Evolutionary conservation across 2,329 filamentous ascomycete genomes (phyloP), one percentile per base, ranked within the genome.

Genomic region (Parastagonospora avenae): DNA sequence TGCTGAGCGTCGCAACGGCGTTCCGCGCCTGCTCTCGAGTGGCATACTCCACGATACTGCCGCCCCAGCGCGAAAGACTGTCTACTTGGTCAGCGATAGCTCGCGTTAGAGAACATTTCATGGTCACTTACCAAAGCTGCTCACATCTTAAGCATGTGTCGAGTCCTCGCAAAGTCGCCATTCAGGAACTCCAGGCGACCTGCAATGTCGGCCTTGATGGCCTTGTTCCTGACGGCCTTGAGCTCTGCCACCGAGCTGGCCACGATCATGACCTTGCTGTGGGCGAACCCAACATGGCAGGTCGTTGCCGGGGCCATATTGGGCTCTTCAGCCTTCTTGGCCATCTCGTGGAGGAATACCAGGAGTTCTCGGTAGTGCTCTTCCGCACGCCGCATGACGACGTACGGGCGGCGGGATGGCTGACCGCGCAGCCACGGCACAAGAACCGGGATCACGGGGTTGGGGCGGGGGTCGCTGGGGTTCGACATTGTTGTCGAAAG

Each of bases 11-110:
- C 77, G 90, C 88, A 80, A 99, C 94, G 73, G 94, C 94, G 77
- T 91, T 89, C 79, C 97, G 94, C 75, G 94, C 94, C 89, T 99
- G 92, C 74, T 99, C 94, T 86, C 92, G 91, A 71, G 93, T 97
- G 77, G 92, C 92, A 87, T 97, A 99, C 89, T 99, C 94, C 88
- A 97, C 94, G 91, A 97, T 99, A 83, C 93, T 93, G 92, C 93
- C 97, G 92, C 94, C 93, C 93, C 97, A 96, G 19, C 19, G 5
- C 19, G 5, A 24, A 24, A 24, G 19, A 5, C 19, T 24, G 19
- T 5, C 5, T 3, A 24, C 8, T 3, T 2, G 4, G 37, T 39
- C 27, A 39, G 19, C 19, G 3, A 19, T 27, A 19, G 5, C n/a
- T 16, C 6, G 15, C 8, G 27, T 2, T 4, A 4, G 4, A 19